Evolutionary conservation across 208 protist species (phyloP).

Genomic region (Angomonas deanei): DNA sequence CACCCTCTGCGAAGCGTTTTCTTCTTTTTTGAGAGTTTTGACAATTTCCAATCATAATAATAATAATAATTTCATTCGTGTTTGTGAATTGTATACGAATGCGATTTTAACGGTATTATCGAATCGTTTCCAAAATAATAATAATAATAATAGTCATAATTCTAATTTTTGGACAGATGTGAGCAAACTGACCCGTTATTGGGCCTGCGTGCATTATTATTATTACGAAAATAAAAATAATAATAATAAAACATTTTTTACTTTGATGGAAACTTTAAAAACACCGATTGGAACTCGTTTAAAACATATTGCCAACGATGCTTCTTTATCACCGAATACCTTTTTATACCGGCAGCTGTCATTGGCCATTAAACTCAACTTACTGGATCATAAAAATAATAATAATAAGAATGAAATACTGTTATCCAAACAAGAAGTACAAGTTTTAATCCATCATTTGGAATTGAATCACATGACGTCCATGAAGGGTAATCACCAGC

Average conservation of each 20-base stretch:
- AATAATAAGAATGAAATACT: neutral
- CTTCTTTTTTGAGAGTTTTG: neutral
- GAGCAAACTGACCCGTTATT: no score
- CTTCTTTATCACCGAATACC: slow-evolving; percentile 37
- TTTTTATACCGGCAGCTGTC: slow-evolving; percentile 40
- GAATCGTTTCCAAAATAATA: no score
- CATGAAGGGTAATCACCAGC: neutral
- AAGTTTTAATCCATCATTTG: neutral
- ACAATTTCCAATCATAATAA: no score
- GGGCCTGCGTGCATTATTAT: no score
- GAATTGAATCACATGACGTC: neutral
- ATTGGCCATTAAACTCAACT: neutral
- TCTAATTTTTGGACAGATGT: no score
- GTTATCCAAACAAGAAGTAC: neutral
- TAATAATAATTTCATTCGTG: no score
- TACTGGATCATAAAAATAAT: neutral
- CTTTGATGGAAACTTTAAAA: neutral
- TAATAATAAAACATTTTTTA: neutral
- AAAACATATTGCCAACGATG: slow-evolving; percentile 24
- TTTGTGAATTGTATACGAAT: no score
- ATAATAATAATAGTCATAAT: no score
- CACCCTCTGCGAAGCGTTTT: slow-evolving; percentile 23
- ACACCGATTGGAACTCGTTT: slow-evolving; percentile 10
- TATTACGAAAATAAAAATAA: no score
- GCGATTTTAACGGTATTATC: no score